phyloP scores from a whole-genome alignment of 352 stramenopile species.

The Blastocystis sp. region DNA sequence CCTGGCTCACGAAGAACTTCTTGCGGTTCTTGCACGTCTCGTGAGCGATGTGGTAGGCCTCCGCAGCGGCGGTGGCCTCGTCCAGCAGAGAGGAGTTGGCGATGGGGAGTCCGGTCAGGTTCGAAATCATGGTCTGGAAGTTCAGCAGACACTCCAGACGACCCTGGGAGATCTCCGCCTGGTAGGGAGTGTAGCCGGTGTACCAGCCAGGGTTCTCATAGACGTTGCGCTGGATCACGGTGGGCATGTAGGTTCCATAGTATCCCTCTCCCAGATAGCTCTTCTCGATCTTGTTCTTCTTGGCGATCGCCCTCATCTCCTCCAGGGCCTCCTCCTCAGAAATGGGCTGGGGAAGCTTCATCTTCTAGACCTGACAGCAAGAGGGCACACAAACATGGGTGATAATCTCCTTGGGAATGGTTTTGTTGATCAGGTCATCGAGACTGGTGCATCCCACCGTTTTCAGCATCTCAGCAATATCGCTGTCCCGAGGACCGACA shows the following conservation, averaged over 20 bases:
- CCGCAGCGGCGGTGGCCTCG: slow-evolving; percentile 92
- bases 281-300: slow-evolving; percentile 89
- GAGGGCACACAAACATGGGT: background rate
- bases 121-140: slow-evolving; percentile 94
- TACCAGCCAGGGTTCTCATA: slow-evolving; percentile 98
- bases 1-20: slow-evolving; percentile 89
- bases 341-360: slow-evolving; percentile 67
- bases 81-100: slow-evolving; percentile 93
- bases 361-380: slow-evolving; percentile 63
- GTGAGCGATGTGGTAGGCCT: slow-evolving; percentile 93
- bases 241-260: slow-evolving; percentile 87
- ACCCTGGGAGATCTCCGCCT: slow-evolving; percentile 96
- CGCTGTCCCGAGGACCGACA: slow-evolving; percentile 78
- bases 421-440: slow-evolving; percentile 85
- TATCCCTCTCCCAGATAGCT: slow-evolving; percentile 97
- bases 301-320: slow-evolving; percentile 70
- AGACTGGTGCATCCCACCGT: slow-evolving; percentile 83
- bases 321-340: slow-evolving; percentile 57
- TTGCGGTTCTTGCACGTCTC: slow-evolving; percentile 80
- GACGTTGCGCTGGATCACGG: slow-evolving; percentile 92
- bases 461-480: slow-evolving; percentile 83
- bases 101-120: slow-evolving; percentile 90
- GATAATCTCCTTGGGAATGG: slow-evolving; percentile 84
- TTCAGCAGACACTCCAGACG: slow-evolving; percentile 97
- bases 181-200: slow-evolving; percentile 91